Conservation (phyloP, 148 eudicot species). For the Beta vulgaris region DNA sequence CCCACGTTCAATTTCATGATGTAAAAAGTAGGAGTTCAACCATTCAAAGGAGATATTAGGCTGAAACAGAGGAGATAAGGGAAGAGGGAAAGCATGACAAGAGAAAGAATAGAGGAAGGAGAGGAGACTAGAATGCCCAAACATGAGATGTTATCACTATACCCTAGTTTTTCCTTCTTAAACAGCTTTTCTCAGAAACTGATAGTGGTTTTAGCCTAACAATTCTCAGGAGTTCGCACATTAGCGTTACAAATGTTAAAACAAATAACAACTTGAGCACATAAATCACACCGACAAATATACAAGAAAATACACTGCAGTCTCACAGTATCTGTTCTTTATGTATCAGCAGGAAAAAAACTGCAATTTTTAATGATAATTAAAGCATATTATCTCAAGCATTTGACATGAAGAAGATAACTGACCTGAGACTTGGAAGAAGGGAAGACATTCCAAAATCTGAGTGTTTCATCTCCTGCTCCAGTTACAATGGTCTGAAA, state of each 20-base stretch:
- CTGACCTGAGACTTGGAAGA: conserved; percentile 80
- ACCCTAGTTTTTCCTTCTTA: not conserved
- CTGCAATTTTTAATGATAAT: not conserved
- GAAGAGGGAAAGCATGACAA: not conserved
- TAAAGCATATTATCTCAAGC: not conserved
- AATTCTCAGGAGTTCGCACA: not conserved
- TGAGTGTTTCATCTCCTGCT: conserved; percentile 94
- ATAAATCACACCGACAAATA: not conserved
- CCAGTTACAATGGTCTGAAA: conserved; percentile 89
- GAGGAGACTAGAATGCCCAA: not conserved
- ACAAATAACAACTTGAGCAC: not conserved
- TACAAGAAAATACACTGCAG: not conserved
- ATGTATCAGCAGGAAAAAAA: not conserved
- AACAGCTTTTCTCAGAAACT: not conserved
- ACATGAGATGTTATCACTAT: not conserved
- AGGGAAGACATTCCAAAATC: conserved; percentile 96
- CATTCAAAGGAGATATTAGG: not conserved
- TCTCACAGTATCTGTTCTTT: not conserved
- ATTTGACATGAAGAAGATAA: not conserved
- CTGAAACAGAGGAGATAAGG: not conserved
- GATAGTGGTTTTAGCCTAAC: not conserved
- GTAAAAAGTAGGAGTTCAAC: not conserved
- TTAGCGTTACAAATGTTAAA: not conserved
- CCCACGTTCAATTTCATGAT: not conserved
- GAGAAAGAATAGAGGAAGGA: not conserved